These are phyloP conservation scores for Pugionium dolabratum DNA, from an alignment of 345 rosid genomes.

Conservation along the genomic window DNA sequence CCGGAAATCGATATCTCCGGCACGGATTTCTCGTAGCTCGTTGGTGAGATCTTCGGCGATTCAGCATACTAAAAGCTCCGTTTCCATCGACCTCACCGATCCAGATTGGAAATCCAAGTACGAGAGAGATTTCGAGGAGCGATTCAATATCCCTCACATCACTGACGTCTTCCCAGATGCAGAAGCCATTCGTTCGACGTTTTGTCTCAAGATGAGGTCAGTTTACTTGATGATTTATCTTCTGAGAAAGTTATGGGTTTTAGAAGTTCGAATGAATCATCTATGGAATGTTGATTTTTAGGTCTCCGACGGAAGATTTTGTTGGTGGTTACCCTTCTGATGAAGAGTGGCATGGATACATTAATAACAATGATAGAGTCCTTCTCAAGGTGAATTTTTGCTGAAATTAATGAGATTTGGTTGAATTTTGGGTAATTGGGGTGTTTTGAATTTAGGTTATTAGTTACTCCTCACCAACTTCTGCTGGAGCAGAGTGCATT, in stretches of 20 bases:
- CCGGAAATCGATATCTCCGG: slow-evolving; percentile 33
- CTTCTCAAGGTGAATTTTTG: slow-evolving; percentile 70
- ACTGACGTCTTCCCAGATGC: slow-evolving; percentile 72
- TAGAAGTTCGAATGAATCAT: neutral
- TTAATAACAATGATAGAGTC: slow-evolving; percentile 82
- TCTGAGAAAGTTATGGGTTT: neutral
- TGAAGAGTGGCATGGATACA: slow-evolving; percentile 96
- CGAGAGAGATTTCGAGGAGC: slow-evolving; percentile 65
- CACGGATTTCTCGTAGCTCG: slow-evolving; percentile 6
- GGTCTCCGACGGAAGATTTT: slow-evolving; percentile 75
- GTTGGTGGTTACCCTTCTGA: slow-evolving; percentile 83
- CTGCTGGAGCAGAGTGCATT: slow-evolving; percentile 89
- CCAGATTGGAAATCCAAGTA: slow-evolving; percentile 75
- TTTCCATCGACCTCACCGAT: slow-evolving; percentile 62
- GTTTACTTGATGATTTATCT: neutral
- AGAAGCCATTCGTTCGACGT: slow-evolving; percentile 70
- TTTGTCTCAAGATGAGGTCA: slow-evolving; percentile 88
- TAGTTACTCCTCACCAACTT: slow-evolving; percentile 66
- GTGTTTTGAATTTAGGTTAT: slow-evolving; percentile 54
- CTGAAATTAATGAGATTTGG: neutral
- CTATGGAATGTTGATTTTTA: slow-evolving; percentile 23
- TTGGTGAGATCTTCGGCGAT: slow-evolving; percentile 23
- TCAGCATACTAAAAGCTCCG: slow-evolving; percentile 7
- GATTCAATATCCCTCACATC: slow-evolving; percentile 80
- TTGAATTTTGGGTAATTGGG: neutral